Evolutionary conservation across 148 eudicot species (phyloP), one percentile per base, ranked within the genome.

Genomic region (Vaccinium corymbosum): DNA sequence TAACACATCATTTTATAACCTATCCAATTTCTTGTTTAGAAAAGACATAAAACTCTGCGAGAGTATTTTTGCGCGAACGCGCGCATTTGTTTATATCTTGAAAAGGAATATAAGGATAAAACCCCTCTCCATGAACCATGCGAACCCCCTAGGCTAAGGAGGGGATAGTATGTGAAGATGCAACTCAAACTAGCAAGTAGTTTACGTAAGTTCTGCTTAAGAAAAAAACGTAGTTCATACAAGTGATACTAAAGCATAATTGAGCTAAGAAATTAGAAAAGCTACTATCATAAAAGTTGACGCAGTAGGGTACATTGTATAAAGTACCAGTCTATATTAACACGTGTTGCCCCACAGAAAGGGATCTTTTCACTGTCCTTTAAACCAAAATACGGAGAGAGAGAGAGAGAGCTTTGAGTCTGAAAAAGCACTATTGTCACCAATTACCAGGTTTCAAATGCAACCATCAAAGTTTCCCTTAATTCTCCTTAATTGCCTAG

Each of bases 61-160:
- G 72, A 9, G 25, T 1, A 7, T 48, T 76, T 48, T 48, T 46
- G 17, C 2, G 79, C 8, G 55, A 10, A 25, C 10, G 52, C 0
- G 6, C 22, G 0, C 6, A 19, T n/a, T 19, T 48, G 16, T 76
- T 20, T 76, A 22, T 48, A 17, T 5, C 17, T 76, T 17, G 12
- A 73, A n/a, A 76, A 76, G 16, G 15, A 50, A 76, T 20, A 70
- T 13, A 76, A 66, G 35, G 72, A 25, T 66, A 66, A 25, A 73
- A 48, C 79, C 51, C 55, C 25, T 50, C 13, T n/a, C 29, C 27
- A n/a, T 46, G 79, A 75, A 76, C 79, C 53, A 75, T 48, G 79
- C 0, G 51, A 48, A 48, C 25, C 51, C 70, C 77, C 12, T 19
- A 35, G 78, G 78, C 3, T 19, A 70, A 71, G 76, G 49, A 71